A percentile compares a stretch with the other conserved stretches of the same genome.
phyloP scores from a whole-genome alignment of 371 early-diverging fungal species.

The Synchytrium microbalum region DNA sequence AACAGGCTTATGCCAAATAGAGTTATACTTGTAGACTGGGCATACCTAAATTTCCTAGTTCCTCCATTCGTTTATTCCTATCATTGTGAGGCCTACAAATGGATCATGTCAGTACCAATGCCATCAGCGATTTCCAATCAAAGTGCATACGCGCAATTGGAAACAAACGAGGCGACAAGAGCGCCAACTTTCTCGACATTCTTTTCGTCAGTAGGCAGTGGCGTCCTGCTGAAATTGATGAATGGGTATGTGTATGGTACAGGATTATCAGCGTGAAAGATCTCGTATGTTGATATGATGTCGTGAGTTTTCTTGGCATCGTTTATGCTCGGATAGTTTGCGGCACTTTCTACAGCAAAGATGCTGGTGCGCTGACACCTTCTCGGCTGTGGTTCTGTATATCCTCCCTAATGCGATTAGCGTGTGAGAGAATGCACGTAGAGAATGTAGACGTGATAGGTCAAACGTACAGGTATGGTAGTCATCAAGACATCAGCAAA shows the following conservation, averaged over 20 bases:
- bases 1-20: too few relatives aligned
- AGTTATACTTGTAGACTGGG: too few relatives aligned
- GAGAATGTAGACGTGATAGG: too few relatives aligned
- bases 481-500: neutral
- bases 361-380: neutral
- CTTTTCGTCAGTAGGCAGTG: neutral
- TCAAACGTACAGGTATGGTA: neutral
- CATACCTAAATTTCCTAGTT: neutral
- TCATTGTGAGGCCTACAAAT: neutral
- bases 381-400: neutral
- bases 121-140: neutral
- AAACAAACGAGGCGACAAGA: neutral
- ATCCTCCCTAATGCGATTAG: too few relatives aligned
- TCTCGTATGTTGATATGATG: neutral
- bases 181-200: neutral
- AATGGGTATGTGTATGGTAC: neutral
- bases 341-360: neutral
- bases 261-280: neutral
- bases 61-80: neutral
- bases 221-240: neutral
- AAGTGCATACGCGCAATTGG: neutral
- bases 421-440: too few relatives aligned
- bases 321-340: neutral
- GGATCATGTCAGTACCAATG: neutral
- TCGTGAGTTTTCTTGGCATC: neutral